phyloP scores from a whole-genome alignment of 768 basidiomycete species.

The Tubosaeta sp. region DNA sequence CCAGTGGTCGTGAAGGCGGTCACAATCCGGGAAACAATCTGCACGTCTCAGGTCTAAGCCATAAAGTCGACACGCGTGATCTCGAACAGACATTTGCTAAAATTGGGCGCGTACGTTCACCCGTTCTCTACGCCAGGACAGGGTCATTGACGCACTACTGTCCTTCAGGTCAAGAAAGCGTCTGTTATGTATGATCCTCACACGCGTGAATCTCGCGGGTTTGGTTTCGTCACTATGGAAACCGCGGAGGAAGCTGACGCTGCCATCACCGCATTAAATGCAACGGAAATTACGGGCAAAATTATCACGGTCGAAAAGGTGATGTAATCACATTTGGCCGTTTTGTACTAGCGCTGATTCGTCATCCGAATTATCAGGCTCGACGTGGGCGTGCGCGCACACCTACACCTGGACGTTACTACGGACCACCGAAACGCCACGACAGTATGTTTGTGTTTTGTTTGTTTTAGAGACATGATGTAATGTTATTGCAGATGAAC shows the following conservation, averaged over 20 bases:
- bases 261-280: constrained; percentile 79
- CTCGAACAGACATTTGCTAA: constrained; percentile 88
- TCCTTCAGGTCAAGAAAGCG: constrained; percentile 51
- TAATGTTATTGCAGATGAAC: constrained; percentile 50
- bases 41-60: constrained; percentile 56
- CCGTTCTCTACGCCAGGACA: not conserved
- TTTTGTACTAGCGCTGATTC: constrained; percentile 2
- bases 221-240: constrained; percentile 90
- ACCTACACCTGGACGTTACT: constrained; percentile 93
- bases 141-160: constrained; percentile 4
- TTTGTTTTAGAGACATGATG: not conserved
- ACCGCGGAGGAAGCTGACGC: constrained; percentile 86
- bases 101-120: constrained; percentile 67
- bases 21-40: constrained; percentile 65
- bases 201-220: constrained; percentile 68
- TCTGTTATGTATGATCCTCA: constrained; percentile 72
- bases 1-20: constrained; percentile 29
- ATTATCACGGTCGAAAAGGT: constrained; percentile 87
- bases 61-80: constrained; percentile 72
- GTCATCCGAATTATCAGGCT: constrained; percentile 46
- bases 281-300: constrained; percentile 85
- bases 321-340: not conserved
- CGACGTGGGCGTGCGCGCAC: constrained; percentile 87
- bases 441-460: constrained; percentile 44
- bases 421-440: constrained; percentile 82